Evolutionary conservation across 331 rosid species (phyloP), one percentile per base, ranked within the genome.

Genomic region (Rosa hybrid): DNA sequence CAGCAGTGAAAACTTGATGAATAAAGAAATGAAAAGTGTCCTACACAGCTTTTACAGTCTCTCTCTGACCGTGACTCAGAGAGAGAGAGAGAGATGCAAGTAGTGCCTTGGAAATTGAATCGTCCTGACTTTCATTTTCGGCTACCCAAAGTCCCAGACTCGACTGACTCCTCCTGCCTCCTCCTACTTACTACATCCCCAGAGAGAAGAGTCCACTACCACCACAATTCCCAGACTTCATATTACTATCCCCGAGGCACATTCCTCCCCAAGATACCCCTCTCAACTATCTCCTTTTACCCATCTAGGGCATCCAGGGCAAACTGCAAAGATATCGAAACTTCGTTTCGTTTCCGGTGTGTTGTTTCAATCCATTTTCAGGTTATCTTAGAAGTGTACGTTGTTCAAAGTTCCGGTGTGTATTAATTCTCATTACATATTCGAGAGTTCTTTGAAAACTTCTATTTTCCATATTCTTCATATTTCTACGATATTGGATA

Each of bases 61-160:
- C 68, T 64, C 70, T 64, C n/a, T 30, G 57, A 75, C 70, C 62
- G 64, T 8, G 76, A 75, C 12, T 46, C 48, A 45, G 65, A 59
- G 75, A 12, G 30, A 17, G 39, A 10, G 68, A 20, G 11, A 5
- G 16, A n/a, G n/a, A 12, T 4, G 56, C n/a, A 46, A 45, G 21
- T 45, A 65, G 54, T 48, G 79, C 81, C 20, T 82, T 12, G 86
- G 81, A 46, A 85, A 82, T 85, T 74, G 83, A 10, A 74, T 12
- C 46, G 18, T 57, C 49, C 79, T 73, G 81, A 68, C 83, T 78
- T 81, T 12, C 81, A 41, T 85, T 78, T 85, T 53, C 81, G 17
- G 68, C 78, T 42, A 60, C 83, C 65, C 78, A 71, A 51, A 50
- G 68, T 12, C 78, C 78, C 74, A 73, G 64, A 53, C 74, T 60